These are phyloP conservation scores for Trichocomaceae sp. DNA, from an alignment of 2,329 filamentous ascomycete genomes.

Conservation along the genomic window DNA sequence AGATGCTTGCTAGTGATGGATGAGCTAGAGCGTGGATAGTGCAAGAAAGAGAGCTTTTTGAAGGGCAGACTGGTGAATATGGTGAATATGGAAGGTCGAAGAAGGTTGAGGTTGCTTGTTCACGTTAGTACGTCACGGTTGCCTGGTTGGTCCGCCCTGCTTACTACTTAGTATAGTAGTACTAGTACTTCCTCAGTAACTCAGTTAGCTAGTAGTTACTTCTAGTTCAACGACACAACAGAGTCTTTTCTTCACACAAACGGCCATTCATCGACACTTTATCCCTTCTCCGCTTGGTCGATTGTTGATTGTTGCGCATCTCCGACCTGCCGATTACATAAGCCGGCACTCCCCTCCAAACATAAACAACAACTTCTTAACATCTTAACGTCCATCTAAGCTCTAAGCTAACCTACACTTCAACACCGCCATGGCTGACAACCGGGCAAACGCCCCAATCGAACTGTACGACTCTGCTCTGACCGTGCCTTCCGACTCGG, in stretches of 20 bases:
- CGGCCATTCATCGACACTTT: neutral
- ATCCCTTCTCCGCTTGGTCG: neutral
- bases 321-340: conserved; percentile 1
- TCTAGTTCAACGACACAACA: no score
- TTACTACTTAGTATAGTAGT: neutral
- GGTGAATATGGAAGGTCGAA: neutral
- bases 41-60: neutral
- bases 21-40: conserved; percentile 5
- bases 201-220: no score
- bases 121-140: conserved; percentile 31
- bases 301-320: neutral
- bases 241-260: neutral
- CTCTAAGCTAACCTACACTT: no score
- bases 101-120: neutral
- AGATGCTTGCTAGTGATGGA: conserved; percentile 13
- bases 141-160: conserved; percentile 30
- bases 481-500: conserved; percentile 44
- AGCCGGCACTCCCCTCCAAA: conserved; percentile 6
- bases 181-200: no score
- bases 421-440: conserved; percentile 28
- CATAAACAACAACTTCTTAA: no score
- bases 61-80: neutral
- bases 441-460: conserved; percentile 24
- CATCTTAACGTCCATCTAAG: no score
- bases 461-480: conserved; percentile 39